phyloP scores from a whole-genome alignment of 2,329 filamentous ascomycete species.

The Aspergillus piperis region DNA sequence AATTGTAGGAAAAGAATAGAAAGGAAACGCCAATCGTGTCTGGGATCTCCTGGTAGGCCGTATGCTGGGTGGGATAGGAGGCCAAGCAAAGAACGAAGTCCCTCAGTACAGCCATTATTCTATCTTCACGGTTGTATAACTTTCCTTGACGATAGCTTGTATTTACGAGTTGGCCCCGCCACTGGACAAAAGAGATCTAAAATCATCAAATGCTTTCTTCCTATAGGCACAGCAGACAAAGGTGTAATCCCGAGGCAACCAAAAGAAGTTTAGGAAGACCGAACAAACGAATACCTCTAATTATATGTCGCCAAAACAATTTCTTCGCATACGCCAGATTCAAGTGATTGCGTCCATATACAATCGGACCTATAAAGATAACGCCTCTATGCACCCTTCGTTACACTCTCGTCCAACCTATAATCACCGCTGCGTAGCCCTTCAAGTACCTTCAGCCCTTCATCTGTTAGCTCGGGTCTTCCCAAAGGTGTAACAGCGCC shows the following conservation, averaged over 20 bases:
- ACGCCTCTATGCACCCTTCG: slow-evolving; percentile 28
- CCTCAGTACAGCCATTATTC: not conserved
- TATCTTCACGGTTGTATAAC: not conserved
- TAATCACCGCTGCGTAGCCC: slow-evolving; percentile 57
- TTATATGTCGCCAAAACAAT: not conserved
- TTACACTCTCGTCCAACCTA: slow-evolving; percentile 46
- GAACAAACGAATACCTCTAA: not conserved
- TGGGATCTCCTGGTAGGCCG: too few species aligned
- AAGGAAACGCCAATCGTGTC: too few species aligned
- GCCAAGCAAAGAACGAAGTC: too few species aligned
- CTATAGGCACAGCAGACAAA: not conserved
- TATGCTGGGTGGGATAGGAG: too few species aligned
- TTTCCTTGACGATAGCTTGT: not conserved
- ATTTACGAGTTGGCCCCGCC: not conserved
- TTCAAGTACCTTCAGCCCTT: slow-evolving; percentile 60
- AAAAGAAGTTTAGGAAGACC: not conserved
- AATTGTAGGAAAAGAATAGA: too few species aligned
- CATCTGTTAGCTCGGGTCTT: slow-evolving; percentile 62
- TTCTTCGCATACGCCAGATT: not conserved
- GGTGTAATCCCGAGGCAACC: not conserved
- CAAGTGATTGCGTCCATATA: not conserved
- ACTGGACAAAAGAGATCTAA: not conserved
- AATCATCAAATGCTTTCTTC: not conserved
- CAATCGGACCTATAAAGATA: slow-evolving; percentile 11
- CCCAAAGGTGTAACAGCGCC: slow-evolving; percentile 61